These are phyloP conservation scores for Nannizziopsis barbatae DNA, from an alignment of 2,329 filamentous ascomycete species.

Conservation along the genomic window DNA sequence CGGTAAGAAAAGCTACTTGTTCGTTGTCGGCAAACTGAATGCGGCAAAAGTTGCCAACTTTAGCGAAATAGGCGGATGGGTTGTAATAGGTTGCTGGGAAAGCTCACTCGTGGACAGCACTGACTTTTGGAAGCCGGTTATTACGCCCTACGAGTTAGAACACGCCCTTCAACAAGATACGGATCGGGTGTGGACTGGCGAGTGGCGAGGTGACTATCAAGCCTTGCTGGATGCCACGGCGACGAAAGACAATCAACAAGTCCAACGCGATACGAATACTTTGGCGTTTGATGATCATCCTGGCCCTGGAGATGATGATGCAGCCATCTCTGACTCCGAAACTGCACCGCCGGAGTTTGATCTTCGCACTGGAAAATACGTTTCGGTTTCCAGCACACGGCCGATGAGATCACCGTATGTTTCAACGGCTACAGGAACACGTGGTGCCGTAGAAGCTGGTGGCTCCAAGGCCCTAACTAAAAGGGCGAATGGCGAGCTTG, in stretches of 20 bases:
- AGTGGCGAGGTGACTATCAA: constrained; percentile 83
- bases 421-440: constrained; percentile 22
- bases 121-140: constrained; percentile 75
- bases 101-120: constrained; percentile 82
- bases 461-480: constrained; percentile 49
- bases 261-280: constrained; percentile 17
- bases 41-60: constrained; percentile 95
- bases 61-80: constrained; percentile 88
- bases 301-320: constrained; percentile 32
- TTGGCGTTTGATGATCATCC: constrained; percentile 11
- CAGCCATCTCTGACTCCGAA: constrained; percentile 53
- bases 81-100: constrained; percentile 97
- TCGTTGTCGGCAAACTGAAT: constrained; percentile 94
- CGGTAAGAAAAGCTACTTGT: constrained; percentile 90
- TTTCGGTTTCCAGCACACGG: constrained; percentile 61
- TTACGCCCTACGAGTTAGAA: constrained; percentile 89
- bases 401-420: constrained; percentile 31
- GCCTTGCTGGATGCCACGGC: constrained; percentile 42
- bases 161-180: constrained; percentile 65
- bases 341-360: constrained; percentile 78
- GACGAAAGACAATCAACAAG: constrained; percentile 18
- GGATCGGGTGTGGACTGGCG: constrained; percentile 69
- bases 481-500: constrained; percentile 58
- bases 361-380: constrained; percentile 71
- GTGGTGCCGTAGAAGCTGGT: constrained; percentile 19